Evolutionary conservation across 2,329 filamentous ascomycete species (phyloP).

Genomic region (Celoporthe dispersa): DNA sequence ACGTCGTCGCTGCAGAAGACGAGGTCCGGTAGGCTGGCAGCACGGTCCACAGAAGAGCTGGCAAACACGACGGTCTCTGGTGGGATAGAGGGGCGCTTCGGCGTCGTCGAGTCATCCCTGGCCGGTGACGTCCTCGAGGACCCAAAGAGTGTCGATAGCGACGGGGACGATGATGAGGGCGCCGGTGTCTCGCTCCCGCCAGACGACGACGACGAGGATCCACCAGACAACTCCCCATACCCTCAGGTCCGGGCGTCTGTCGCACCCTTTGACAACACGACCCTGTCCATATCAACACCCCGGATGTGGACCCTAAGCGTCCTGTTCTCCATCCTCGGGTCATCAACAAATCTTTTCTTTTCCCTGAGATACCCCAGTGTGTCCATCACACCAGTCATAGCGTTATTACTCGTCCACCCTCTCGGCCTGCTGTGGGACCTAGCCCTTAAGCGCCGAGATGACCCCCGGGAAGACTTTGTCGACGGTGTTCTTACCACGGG

Average conservation of each 20-base stretch:
- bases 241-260: constrained; percentile 82
- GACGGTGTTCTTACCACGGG: constrained; percentile 43
- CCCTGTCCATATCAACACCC: constrained; percentile 83
- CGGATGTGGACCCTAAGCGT: constrained; percentile 87
- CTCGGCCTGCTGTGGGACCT: constrained; percentile 81
- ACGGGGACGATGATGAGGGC: constrained; percentile 38
- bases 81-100: constrained; percentile 58
- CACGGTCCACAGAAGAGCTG: constrained; percentile 51
- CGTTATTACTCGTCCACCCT: constrained; percentile 81
- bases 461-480: constrained; percentile 53
- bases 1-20: constrained; percentile 25
- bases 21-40: constrained; percentile 5
- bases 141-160: constrained; percentile 43
- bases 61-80: constrained; percentile 56
- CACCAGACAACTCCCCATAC: constrained; percentile 74
- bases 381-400: constrained; percentile 87
- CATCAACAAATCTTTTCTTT: constrained; percentile 86
- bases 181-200: constrained; percentile 42
- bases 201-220: constrained; percentile 54
- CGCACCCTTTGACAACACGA: constrained; percentile 72
- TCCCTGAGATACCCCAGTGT: constrained; percentile 88
- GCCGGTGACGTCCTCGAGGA: constrained; percentile 51
- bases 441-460: constrained; percentile 67
- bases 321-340: constrained; percentile 79
- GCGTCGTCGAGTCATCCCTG: constrained; percentile 53